Evolutionary conservation across 495 filamentous ascomycete species (phyloP).

Genomic region (Trichodelitschia bisporula): DNA sequence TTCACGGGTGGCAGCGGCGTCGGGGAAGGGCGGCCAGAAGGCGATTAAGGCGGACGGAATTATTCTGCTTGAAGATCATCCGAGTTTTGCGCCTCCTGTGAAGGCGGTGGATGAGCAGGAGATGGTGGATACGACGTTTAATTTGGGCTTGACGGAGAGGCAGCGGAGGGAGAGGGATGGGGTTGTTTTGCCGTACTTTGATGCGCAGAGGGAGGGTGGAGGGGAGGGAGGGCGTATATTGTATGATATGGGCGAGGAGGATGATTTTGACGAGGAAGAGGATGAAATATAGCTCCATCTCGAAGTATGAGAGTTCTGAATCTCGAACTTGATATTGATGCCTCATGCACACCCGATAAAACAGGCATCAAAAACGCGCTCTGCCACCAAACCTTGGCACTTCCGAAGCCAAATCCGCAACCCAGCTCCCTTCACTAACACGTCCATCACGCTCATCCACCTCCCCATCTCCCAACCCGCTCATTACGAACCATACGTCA

Average conservation of each 20-base stretch:
- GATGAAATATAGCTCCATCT: slow-evolving; percentile 42
- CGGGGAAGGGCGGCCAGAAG: slow-evolving; percentile 6
- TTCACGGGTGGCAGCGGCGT: slow-evolving; percentile 1
- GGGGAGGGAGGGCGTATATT: slow-evolving; percentile 74
- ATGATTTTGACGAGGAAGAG: slow-evolving; percentile 98
- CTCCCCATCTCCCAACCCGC: too few relatives aligned
- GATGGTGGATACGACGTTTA: slow-evolving; percentile 39
- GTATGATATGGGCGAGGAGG: slow-evolving; percentile 89
- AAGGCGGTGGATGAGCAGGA: slow-evolving; percentile 16
- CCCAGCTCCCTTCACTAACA: too few relatives aligned
- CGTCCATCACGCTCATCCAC: too few relatives aligned
- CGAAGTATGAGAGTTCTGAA: too few relatives aligned
- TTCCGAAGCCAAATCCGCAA: too few relatives aligned
- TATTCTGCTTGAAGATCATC: slow-evolving; percentile 58
- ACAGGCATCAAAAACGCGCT: too few relatives aligned
- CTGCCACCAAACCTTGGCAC: too few relatives aligned
- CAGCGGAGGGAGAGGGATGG: slow-evolving; percentile 66
- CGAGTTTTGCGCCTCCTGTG: too few relatives aligned
- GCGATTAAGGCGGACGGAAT: slow-evolving; percentile 18
- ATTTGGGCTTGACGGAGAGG: slow-evolving; percentile 68
- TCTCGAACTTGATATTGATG: too few relatives aligned
- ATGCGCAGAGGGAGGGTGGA: slow-evolving; percentile 63
- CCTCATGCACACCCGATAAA: too few relatives aligned
- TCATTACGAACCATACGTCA: too few relatives aligned
- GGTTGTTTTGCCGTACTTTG: slow-evolving; percentile 81